These are phyloP conservation scores for Chenopodium album DNA, from an alignment of 148 eudicot genomes.

Conservation along the genomic window DNA sequence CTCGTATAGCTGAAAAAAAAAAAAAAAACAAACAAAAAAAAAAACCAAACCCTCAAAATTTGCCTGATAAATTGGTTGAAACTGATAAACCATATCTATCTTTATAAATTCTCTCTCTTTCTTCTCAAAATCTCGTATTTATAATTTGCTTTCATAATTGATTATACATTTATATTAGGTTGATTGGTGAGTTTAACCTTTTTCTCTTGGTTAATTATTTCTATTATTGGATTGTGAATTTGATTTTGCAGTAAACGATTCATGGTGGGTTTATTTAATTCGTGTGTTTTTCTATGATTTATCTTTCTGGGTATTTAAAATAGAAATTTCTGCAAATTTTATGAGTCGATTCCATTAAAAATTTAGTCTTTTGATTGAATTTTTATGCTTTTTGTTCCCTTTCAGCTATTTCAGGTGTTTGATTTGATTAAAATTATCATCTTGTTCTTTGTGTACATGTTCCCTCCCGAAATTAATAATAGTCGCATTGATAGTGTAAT, in stretches of 20 bases:
- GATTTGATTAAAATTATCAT: not conserved
- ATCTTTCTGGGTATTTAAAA: not conserved
- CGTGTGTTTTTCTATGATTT: not conserved
- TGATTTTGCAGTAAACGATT: too few species aligned
- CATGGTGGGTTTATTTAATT: not conserved
- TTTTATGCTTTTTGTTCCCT: too few species aligned
- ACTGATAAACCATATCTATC: not conserved
- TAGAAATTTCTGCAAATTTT: not conserved
- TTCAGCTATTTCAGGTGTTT: not conserved
- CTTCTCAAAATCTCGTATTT: not conserved
- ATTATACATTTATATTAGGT: not conserved
- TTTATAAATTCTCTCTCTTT: not conserved
- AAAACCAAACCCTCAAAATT: not conserved
- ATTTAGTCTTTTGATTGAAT: too few species aligned
- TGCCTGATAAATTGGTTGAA: not conserved
- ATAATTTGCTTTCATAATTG: not conserved
- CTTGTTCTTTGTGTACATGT: not conserved
- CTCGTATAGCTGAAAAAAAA: not conserved
- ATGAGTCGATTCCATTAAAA: too few species aligned
- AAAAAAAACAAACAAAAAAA: not conserved
- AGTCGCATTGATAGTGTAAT: not conserved
- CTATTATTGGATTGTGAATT: not conserved
- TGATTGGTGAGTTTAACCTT: not conserved
- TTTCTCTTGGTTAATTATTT: not conserved
- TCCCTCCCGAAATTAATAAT: too few species aligned